Evolutionary conservation across 2,329 filamentous ascomycete genomes (phyloP).

Genomic region (Rutstroemia sp.): DNA sequence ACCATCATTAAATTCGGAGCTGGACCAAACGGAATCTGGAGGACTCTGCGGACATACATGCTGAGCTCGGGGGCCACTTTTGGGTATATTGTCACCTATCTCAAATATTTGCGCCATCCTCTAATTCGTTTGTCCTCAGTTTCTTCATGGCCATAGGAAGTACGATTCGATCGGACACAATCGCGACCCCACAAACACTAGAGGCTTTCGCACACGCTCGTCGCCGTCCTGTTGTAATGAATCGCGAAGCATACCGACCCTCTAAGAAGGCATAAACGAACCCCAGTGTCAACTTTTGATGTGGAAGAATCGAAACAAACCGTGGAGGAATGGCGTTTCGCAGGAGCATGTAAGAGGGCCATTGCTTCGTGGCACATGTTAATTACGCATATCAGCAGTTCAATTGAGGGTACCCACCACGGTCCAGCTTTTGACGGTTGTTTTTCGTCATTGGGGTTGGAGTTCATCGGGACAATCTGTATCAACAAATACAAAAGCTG

Average conservation of each 20-base stretch:
- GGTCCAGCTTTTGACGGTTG: slow-evolving; percentile 1
- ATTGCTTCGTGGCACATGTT: background rate
- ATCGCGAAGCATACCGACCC: slow-evolving; percentile 20
- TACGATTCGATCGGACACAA: slow-evolving; percentile 80
- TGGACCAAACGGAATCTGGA: slow-evolving; percentile 86
- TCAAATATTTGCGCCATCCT: background rate
- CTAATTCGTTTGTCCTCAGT: slow-evolving; percentile 31
- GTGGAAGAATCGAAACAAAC: background rate
- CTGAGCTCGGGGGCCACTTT: slow-evolving; percentile 90
- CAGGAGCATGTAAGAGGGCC: too few relatives aligned
- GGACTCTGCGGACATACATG: slow-evolving; percentile 96
- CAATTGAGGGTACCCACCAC: background rate
- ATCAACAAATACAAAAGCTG: background rate
- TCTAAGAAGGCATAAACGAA: background rate
- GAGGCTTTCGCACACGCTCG: slow-evolving; percentile 71
- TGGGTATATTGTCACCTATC: slow-evolving; percentile 52
- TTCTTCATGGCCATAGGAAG: slow-evolving; percentile 99
- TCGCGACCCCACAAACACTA: slow-evolving; percentile 60
- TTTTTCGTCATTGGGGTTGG: background rate
- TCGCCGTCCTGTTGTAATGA: slow-evolving; percentile 63
- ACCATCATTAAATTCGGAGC: slow-evolving; percentile 95
- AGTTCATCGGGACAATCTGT: slow-evolving; percentile 4
- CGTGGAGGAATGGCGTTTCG: too few relatives aligned
- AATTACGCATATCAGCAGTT: background rate
- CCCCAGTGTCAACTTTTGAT: too few relatives aligned